phyloP scores from a whole-genome alignment of 2,329 filamentous ascomycete genomes.

The Rutstroemia sp. region DNA sequence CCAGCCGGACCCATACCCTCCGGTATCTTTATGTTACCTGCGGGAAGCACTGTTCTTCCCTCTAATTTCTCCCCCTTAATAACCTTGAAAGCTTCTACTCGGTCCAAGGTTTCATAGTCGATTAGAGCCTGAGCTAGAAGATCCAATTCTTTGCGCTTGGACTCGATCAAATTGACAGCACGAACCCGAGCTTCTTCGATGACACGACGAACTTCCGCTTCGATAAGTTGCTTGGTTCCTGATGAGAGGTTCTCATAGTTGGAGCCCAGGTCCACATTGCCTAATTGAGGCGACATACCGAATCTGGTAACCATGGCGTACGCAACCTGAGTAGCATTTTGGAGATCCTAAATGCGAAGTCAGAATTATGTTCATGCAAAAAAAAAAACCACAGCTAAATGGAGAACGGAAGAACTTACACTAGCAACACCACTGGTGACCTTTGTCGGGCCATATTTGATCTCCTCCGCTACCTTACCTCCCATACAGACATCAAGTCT shows the following conservation, averaged over 20 bases:
- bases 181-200: constrained; percentile 76
- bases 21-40: constrained; percentile 62
- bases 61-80: constrained; percentile 78
- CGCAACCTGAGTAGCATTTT: constrained; percentile 71
- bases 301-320: constrained; percentile 83
- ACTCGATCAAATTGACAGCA: constrained; percentile 61
- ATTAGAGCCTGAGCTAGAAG: constrained; percentile 81
- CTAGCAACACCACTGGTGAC: constrained; percentile 82
- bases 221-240: constrained; percentile 79
- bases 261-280: constrained; percentile 79
- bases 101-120: constrained; percentile 87
- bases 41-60: constrained; percentile 54
- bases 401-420: constrained; percentile 41
- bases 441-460: constrained; percentile 84
- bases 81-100: constrained; percentile 84
- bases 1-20: constrained; percentile 12
- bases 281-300: constrained; percentile 82
- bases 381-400: neutral
- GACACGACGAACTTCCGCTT: constrained; percentile 77
- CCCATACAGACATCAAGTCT: constrained; percentile 76
- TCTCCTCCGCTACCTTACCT: constrained; percentile 83
- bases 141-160: constrained; percentile 78
- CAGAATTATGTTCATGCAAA: constrained; percentile 19
- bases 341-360: constrained; percentile 58
- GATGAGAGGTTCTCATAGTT: constrained; percentile 78